Percentiles rank a stretch among this genome's conserved stretches.
phyloP scores from a whole-genome alignment of 108 stramenopile species.

The Fragilaria radians region DNA sequence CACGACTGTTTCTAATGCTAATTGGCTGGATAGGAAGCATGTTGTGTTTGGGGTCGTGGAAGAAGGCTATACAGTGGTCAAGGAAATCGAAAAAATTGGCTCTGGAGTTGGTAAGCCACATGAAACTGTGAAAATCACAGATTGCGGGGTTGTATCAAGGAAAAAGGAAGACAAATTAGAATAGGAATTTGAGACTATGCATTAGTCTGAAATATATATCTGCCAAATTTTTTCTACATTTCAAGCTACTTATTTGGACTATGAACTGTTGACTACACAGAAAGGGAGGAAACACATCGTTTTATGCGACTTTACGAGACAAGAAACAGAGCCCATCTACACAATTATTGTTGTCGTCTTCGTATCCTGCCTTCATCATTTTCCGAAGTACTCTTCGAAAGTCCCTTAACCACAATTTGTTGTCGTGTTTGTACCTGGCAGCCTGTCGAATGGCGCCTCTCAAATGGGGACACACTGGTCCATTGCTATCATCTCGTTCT shows the following conservation, averaged over 20 bases:
- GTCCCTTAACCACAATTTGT: not conserved
- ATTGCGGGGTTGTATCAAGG: constrained; percentile 48
- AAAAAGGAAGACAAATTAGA: constrained; percentile 6
- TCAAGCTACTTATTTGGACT: too few species aligned
- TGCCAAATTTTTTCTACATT: too few species aligned
- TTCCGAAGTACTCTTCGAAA: not conserved
- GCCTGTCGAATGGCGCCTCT: not conserved
- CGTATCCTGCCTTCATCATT: not conserved
- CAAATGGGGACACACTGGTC: not conserved
- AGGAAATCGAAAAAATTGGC: constrained; percentile 65
- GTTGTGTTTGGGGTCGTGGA: constrained; percentile 86
- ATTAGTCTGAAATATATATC: too few species aligned
- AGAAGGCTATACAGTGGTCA: constrained; percentile 54
- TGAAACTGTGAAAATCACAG: constrained; percentile 35
- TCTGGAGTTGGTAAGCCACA: constrained; percentile 35
- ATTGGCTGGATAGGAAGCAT: constrained; percentile 85
- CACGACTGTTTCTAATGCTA: constrained; percentile 46
- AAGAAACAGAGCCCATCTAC: not conserved
- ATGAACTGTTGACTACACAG: too few species aligned
- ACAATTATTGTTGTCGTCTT: not conserved
- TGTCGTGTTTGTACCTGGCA: not conserved
- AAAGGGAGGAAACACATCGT: too few species aligned
- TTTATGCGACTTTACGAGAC: too few species aligned
- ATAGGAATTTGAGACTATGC: too few species aligned
- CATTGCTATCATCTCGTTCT: not conserved